Evolutionary conservation across 1,284 basidiomycete genomes (phyloP), one percentile per base, ranked within the genome.

Genomic region (Coriolopsis trogii): DNA sequence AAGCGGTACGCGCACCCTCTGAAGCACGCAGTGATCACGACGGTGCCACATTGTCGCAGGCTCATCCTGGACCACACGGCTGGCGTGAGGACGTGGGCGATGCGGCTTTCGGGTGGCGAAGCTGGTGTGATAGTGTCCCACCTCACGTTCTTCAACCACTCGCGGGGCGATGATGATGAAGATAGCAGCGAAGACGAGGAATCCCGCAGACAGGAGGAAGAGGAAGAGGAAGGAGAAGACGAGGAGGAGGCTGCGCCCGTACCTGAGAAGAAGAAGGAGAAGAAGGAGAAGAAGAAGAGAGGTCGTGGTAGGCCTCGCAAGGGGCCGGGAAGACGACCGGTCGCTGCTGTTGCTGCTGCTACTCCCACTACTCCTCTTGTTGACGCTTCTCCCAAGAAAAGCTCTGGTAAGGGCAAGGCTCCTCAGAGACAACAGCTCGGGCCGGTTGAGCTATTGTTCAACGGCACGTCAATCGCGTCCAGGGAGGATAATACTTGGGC

Each of bases 11-110:
- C 53, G 29, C 59, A 60, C 26, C 59, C 53, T n/a, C 60, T 70
- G 18, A 60, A 77, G 54, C 75, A 73, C 28, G 73, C 85, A 21
- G 71, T 69, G 23, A 58, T 89, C 40, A 73, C 70, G 34, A 76
- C 83, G n/a, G 72, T 81, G 39, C 85, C 86, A 4, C 71, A 73
- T 12, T 82, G 80, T 23, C 76, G 89, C 37, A 70, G 72, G 18
- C 67, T 90, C 29, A 70, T 70, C 28, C 69, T 89, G 30, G 81
- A 88, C 61, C 70, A 80, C 52, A 73, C 73, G 37, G 83, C 87
- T 47, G 84, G 86, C 15, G 87, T 89, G 34, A 81, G 78, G 65
- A 79, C 70, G 39, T 89, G 87, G 87, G 79, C 80, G 3, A 68
- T 89, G 67, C 75, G 82, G 40, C 72, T 91, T 28, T 70, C 72